Base-by-base conservation (phyloP, 148 eudicot species). In the Pharnaceum exiguum region DNA sequence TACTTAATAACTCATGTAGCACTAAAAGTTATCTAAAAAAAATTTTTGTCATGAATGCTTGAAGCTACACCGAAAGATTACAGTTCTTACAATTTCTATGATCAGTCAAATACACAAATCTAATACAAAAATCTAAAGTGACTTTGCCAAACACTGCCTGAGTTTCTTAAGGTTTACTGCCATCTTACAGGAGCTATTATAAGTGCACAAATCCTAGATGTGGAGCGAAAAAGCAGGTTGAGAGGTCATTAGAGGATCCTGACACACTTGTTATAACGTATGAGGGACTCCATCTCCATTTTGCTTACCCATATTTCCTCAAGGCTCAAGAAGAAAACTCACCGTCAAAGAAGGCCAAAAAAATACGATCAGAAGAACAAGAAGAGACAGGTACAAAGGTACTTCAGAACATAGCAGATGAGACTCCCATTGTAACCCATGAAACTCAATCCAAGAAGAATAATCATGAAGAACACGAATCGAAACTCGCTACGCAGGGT, bases 241-340 rank as follows among this genome's bases (percentile, higher is more conserved):
- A 90, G 61, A 57, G 78, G 42, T 86, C 91, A 2, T 65, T 39
- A 1, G 85, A 90, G 0, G 97, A 90, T 17, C 79, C 84, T 0
- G 85, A 86, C 43, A 82, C 80, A 7, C 70, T 90, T 21, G 66
- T 84, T 22, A 79, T 90, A 36, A 90, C 97, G 10, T 90, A 90
- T 15, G 97, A 90, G 62, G 95, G 97, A 6, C 87, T 90, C 35
- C 97, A 90, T 68, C 91, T 90, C 53, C 95, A 86, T 50, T 90
- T 71, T 33, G 59, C 82, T 0, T 79, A 74, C 65, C 91, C 95
- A 13, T 78, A 52, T 57, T 74, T 79, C 68, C 33, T 51, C 4
- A 56, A 65, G 25, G 10, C 60, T 46, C 55, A 59, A 0, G 29
- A 56, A 25, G 12, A n/a, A 12, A 49, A 46, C 29, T 79, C 81